Percentiles rank a stretch among this genome's conserved stretches.
These are phyloP conservation scores for Pythium aristosporum DNA, from an alignment of 352 stramenopile genomes.

Conservation along the genomic window DNA sequence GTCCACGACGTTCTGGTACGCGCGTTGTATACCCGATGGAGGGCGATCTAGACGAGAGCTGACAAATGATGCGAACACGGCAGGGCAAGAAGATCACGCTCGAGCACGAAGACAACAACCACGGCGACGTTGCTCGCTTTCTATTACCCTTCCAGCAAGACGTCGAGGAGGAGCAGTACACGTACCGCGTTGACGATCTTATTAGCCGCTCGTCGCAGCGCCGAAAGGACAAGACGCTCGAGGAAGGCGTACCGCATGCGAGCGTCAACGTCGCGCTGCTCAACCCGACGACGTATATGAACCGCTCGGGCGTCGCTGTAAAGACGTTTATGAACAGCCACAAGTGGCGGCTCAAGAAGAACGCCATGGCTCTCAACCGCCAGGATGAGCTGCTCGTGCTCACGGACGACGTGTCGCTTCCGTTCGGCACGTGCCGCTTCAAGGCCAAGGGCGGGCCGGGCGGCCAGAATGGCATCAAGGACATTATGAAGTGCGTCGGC, in stretches of 20 bases:
- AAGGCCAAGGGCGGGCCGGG: slow-evolving; percentile 74
- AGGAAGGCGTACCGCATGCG: slow-evolving; percentile 70
- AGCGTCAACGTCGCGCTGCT: slow-evolving; percentile 76
- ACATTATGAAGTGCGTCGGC: slow-evolving; percentile 84
- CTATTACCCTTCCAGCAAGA: slow-evolving; percentile 65
- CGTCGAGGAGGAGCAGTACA: slow-evolving; percentile 33
- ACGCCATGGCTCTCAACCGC: slow-evolving; percentile 69
- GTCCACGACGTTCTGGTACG: slow-evolving; percentile 55
- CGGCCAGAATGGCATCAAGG: slow-evolving; percentile 79
- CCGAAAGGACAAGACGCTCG: slow-evolving; percentile 70
- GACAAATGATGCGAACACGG: background rate
- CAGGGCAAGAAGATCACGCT: slow-evolving; percentile 51
- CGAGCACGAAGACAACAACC: slow-evolving; percentile 52
- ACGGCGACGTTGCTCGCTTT: slow-evolving; percentile 68
- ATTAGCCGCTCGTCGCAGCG: slow-evolving; percentile 74
- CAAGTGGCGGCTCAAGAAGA: slow-evolving; percentile 84
- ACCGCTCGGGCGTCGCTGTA: slow-evolving; percentile 76
- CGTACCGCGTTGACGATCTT: slow-evolving; percentile 63
- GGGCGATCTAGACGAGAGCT: too few species aligned
- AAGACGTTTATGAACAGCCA: slow-evolving; percentile 79
- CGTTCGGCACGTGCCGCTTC: slow-evolving; percentile 82
- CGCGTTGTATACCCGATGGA: background rate
- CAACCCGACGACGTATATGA: slow-evolving; percentile 84
- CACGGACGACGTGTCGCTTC: slow-evolving; percentile 76
- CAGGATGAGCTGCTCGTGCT: slow-evolving; percentile 86